These are phyloP conservation scores for Suhomyces taliae DNA, from an alignment of 1,139 yeast species.

Conservation along the genomic window DNA sequence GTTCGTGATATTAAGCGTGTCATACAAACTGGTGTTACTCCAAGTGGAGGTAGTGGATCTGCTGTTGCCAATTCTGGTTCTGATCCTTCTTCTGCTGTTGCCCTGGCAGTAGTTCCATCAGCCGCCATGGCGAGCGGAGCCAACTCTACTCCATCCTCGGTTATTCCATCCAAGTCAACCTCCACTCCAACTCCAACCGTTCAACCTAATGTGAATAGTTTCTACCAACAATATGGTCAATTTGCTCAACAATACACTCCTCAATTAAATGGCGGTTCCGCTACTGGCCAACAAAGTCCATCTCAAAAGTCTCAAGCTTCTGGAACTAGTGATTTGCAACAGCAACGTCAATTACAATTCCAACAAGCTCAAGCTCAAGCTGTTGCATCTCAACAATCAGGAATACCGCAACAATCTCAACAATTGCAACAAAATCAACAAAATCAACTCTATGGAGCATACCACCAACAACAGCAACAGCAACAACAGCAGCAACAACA, in stretches of 20 bases:
- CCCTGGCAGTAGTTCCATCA: conserved; percentile 14
- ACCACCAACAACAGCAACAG: conserved; percentile 17
- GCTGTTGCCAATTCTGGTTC: conserved; percentile 13
- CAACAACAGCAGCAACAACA: conserved; percentile 13
- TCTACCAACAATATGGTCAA: conserved; percentile 25
- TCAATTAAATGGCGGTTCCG: conserved; percentile 14
- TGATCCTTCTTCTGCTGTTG: conserved; percentile 14
- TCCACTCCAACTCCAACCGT: conserved; percentile 15
- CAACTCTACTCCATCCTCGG: conserved; percentile 13
- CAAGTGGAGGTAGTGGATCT: conserved; percentile 17
- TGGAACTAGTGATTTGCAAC: conserved; percentile 10
- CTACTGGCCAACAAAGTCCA: conserved; percentile 14
- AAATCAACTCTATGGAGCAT: conserved; percentile 10
- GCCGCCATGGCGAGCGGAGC: conserved; percentile 15
- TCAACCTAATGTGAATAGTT: conserved; percentile 18
- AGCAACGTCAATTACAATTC: conserved; percentile 15
- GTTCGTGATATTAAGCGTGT: conserved; percentile 81
- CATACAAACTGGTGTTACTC: conserved; percentile 55
- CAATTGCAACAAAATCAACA: conserved; percentile 16
- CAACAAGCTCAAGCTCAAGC: conserved; percentile 16
- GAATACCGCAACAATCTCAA: conserved; percentile 11
- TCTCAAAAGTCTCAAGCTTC: conserved; percentile 6
- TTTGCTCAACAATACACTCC: conserved; percentile 15
- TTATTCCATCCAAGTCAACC: conserved; percentile 16
- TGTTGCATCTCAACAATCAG: conserved; percentile 12